Evolutionary conservation across 768 basidiomycete genomes (phyloP).

Genomic region (Austroboletus festivus): DNA sequence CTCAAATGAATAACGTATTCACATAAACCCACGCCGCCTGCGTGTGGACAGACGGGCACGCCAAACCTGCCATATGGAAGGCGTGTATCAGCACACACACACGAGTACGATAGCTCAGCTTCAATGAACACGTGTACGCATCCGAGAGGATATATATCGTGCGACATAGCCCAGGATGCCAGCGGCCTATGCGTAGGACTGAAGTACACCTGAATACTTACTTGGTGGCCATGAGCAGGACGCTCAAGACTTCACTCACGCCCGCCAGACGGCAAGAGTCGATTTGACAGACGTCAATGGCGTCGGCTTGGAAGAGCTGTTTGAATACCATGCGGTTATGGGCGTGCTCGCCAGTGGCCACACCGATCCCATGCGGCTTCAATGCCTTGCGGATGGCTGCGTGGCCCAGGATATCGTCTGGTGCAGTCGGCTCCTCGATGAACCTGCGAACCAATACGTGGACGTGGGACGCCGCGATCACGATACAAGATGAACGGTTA

Average conservation of each 20-base stretch:
- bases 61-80: conserved; percentile 65
- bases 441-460: conserved; percentile 53
- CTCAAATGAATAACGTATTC: conserved; percentile 90
- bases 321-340: conserved; percentile 98
- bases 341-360: conserved; percentile 95
- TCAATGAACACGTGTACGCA: no score
- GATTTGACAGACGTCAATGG: conserved; percentile 94
- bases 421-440: conserved; percentile 96
- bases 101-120: no score
- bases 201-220: conserved; percentile 52
- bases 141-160: no score
- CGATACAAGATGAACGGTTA: no score
- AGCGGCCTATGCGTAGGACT: no score
- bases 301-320: conserved; percentile 87
- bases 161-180: no score
- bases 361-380: conserved; percentile 81
- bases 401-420: conserved; percentile 90
- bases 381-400: conserved; percentile 81
- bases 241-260: conserved; percentile 91
- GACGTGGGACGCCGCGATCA: not conserved
- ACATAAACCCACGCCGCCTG: conserved; percentile 92
- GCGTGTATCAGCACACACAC: no score
- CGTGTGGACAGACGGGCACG: conserved; percentile 91
- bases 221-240: conserved; percentile 93
- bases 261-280: conserved; percentile 93